phyloP scores from a whole-genome alignment of 768 basidiomycete species.

The Lactifluus pinguis region DNA sequence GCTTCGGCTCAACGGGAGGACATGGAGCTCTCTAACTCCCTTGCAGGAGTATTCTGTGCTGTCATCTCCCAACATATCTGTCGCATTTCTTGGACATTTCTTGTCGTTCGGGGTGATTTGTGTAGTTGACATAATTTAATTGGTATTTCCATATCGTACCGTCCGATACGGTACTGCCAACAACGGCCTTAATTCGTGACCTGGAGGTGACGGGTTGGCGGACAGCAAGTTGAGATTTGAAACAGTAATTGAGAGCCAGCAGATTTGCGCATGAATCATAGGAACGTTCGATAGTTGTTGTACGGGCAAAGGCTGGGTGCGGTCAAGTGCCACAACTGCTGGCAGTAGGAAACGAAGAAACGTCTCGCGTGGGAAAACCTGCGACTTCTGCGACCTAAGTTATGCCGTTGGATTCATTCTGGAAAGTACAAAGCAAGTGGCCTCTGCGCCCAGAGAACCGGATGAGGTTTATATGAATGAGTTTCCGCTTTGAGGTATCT shows the following conservation, averaged over 20 bases:
- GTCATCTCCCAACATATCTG: neutral
- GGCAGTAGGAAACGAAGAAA: conserved; percentile 30
- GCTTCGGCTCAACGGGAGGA: conserved; percentile 95
- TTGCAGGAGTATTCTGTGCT: neutral
- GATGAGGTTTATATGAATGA: conserved; percentile 3
- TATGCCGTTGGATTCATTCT: conserved; percentile 34
- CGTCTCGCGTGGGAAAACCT: conserved; percentile 40
- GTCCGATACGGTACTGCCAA: neutral
- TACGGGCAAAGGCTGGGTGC: conserved; percentile 31
- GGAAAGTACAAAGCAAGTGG: conserved; percentile 37
- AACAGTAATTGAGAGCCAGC: conserved; percentile 34
- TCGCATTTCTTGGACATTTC: conserved; percentile 28
- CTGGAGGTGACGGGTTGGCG: too few relatives aligned
- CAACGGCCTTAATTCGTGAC: neutral
- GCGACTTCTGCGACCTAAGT: conserved; percentile 33
- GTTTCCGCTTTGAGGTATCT: conserved; percentile 25
- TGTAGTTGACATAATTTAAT: neutral
- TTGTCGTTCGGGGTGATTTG: neutral
- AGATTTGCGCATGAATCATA: conserved; percentile 42
- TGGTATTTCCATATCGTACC: too few relatives aligned
- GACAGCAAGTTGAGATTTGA: too few relatives aligned
- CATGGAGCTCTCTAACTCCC: conserved; percentile 30
- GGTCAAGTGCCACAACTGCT: conserved; percentile 26
- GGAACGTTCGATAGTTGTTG: conserved; percentile 47
- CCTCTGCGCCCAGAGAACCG: conserved; percentile 13